Evolutionary conservation across 1,284 basidiomycete species (phyloP).

Genomic region (Neotropicomus parvogracilis): DNA sequence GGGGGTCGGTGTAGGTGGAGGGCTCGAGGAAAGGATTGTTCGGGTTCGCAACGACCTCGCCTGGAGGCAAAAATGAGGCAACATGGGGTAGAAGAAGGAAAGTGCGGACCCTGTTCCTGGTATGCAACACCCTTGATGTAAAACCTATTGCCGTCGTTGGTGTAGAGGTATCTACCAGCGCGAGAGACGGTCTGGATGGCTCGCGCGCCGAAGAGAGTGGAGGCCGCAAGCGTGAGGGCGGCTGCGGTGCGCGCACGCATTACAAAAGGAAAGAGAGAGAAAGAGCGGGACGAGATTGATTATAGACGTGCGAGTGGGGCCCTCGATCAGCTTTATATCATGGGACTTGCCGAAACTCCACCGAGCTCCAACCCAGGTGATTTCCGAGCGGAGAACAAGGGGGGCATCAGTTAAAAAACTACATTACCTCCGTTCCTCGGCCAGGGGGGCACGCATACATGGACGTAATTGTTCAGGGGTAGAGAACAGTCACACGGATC

Average conservation of each 20-base stretch:
- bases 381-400: too few relatives aligned
- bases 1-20: slow-evolving; percentile 70
- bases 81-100: background rate
- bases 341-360: slow-evolving; percentile 3
- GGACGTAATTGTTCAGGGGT: too few relatives aligned
- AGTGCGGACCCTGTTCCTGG: slow-evolving; percentile 70
- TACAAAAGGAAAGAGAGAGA: slow-evolving; percentile 4
- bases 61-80: slow-evolving; percentile 31
- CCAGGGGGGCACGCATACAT: too few relatives aligned
- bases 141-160: slow-evolving; percentile 69
- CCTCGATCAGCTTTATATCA: too few relatives aligned
- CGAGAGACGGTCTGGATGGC: slow-evolving; percentile 62
- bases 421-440: too few relatives aligned
- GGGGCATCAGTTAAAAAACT: too few relatives aligned
- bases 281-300: slow-evolving; percentile 1
- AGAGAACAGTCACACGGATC: background rate
- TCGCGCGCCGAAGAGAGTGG: slow-evolving; percentile 39
- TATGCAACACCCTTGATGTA: slow-evolving; percentile 92
- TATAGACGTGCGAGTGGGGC: too few relatives aligned
- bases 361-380: too few relatives aligned
- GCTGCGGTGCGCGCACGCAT: slow-evolving; percentile 25
- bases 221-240: slow-evolving; percentile 21
- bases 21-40: slow-evolving; percentile 80
- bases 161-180: slow-evolving; percentile 77
- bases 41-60: slow-evolving; percentile 42